phyloP scores from a whole-genome alignment of 2,329 filamentous ascomycete genomes.

The Ophiostoma montium region DNA sequence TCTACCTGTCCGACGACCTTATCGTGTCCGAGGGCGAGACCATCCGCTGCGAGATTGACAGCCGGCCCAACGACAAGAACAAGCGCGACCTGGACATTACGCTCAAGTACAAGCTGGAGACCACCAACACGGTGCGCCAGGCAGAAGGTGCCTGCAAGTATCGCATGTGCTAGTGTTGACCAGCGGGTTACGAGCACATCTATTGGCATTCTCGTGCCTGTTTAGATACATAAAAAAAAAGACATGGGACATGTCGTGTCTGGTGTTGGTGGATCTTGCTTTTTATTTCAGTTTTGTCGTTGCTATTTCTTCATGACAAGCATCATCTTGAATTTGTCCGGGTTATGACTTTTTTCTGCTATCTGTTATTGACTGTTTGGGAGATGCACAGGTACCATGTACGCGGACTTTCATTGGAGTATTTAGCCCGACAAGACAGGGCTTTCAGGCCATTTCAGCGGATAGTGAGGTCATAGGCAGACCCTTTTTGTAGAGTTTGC shows the following conservation, averaged over 20 bases:
- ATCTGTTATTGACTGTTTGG: no score
- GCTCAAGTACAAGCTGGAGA: conserved; percentile 69
- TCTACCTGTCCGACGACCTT: conserved; percentile 87
- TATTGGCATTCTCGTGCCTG: no score
- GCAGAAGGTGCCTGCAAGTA: conserved; percentile 62
- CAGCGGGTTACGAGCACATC: no score
- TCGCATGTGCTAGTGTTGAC: conserved; percentile 68
- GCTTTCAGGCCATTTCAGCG: no score
- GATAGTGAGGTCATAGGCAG: no score
- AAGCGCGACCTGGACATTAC: conserved; percentile 86
- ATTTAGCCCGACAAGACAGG: no score
- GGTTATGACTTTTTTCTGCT: conserved; percentile 3
- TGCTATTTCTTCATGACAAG: not conserved
- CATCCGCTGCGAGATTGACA: conserved; percentile 58
- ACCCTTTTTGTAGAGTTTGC: no score
- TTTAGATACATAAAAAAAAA: not conserved
- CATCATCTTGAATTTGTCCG: no score
- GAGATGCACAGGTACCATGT: no score
- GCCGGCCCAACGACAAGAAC: conserved; percentile 88
- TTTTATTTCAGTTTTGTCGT: not conserved
- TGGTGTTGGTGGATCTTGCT: conserved; percentile 1
- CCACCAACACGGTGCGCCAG: conserved; percentile 55
- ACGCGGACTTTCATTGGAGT: no score
- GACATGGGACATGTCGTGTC: not conserved
- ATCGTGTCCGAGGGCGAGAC: conserved; percentile 81